Conservation (phyloP, 257 asterid genomes). For the Plantago major region DNA sequence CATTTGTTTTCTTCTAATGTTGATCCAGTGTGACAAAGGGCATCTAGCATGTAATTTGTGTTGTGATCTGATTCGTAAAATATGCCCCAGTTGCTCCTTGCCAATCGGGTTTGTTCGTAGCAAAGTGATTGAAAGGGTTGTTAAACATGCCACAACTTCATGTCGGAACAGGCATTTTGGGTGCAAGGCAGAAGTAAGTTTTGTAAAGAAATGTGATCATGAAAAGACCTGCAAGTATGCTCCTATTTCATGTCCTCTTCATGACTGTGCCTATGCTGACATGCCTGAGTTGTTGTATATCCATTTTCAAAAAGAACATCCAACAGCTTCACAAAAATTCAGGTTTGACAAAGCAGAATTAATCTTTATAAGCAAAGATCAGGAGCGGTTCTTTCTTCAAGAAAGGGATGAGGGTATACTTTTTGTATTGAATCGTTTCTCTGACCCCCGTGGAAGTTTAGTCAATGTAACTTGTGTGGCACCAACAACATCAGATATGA, state of each 20-base stretch:
- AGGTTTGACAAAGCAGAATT: conserved; percentile 23
- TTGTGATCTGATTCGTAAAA: conserved; percentile 48
- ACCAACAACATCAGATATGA: conserved; percentile 24
- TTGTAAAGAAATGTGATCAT: conserved; percentile 38
- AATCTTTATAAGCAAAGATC: conserved; percentile 30
- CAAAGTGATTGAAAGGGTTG: conserved; percentile 63
- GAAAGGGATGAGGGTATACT: conserved; percentile 26
- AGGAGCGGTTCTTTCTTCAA: conserved; percentile 33
- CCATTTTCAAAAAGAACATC: conserved; percentile 40
- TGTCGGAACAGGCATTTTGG: conserved; percentile 48
- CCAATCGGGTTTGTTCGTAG: conserved; percentile 70
- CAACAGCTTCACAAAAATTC: conserved; percentile 20
- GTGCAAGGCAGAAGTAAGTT: conserved; percentile 41
- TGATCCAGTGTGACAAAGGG: too few species aligned
- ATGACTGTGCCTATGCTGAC: conserved; percentile 29
- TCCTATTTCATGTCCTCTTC: conserved; percentile 69
- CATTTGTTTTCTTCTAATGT: too few species aligned
- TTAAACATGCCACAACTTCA: conserved; percentile 43
- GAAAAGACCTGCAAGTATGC: conserved; percentile 40
- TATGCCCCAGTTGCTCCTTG: conserved; percentile 55
- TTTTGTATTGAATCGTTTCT: conserved; percentile 41
- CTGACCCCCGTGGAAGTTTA: conserved; percentile 33
- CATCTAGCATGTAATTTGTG: conserved; percentile 25
- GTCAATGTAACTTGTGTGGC: conserved; percentile 41
- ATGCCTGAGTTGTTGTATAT: conserved; percentile 25